Evolutionary conservation across 768 basidiomycete species (phyloP).

Genomic region (Tulasnella calospora): DNA sequence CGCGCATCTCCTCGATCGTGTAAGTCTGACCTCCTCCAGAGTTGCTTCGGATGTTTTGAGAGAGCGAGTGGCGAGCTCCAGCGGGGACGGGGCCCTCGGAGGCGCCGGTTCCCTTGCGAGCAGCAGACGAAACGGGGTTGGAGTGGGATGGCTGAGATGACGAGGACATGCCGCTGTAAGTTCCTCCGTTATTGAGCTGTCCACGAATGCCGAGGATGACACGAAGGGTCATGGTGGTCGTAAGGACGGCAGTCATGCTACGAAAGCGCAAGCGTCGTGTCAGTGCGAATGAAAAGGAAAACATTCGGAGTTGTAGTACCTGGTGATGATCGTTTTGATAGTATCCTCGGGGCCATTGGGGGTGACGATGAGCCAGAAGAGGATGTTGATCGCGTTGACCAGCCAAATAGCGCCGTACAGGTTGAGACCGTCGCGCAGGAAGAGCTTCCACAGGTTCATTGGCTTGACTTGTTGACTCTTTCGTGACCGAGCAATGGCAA

Average conservation of each 20-base stretch:
- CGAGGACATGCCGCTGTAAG: conserved; percentile 54
- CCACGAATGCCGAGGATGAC: conserved; percentile 80
- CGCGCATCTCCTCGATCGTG: conserved; percentile 36
- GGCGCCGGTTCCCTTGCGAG: conserved; percentile 16
- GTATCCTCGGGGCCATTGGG: conserved; percentile 59
- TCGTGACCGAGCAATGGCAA: conserved; percentile 58
- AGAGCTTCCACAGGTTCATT: conserved; percentile 71
- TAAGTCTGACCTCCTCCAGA: conserved; percentile 31
- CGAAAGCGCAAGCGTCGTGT: background rate
- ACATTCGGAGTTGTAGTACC: conserved; percentile 35
- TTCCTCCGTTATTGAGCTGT: conserved; percentile 64
- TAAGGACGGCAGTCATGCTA: conserved; percentile 80
- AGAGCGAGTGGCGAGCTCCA: background rate
- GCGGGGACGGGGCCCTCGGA: background rate
- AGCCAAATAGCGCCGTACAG: conserved; percentile 75
- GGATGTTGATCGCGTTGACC: conserved; percentile 75
- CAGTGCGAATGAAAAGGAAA: background rate
- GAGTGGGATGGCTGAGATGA: conserved; percentile 37
- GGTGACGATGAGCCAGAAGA: conserved; percentile 81
- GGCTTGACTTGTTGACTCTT: conserved; percentile 54
- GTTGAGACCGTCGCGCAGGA: conserved; percentile 86
- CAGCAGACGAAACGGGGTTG: conserved; percentile 29
- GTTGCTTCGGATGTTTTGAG: conserved; percentile 27
- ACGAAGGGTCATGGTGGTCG: conserved; percentile 81
- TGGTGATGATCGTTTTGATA: conserved; percentile 76